phyloP scores from a whole-genome alignment of 495 filamentous ascomycete species.

The Lasiosphaeria ovina region DNA sequence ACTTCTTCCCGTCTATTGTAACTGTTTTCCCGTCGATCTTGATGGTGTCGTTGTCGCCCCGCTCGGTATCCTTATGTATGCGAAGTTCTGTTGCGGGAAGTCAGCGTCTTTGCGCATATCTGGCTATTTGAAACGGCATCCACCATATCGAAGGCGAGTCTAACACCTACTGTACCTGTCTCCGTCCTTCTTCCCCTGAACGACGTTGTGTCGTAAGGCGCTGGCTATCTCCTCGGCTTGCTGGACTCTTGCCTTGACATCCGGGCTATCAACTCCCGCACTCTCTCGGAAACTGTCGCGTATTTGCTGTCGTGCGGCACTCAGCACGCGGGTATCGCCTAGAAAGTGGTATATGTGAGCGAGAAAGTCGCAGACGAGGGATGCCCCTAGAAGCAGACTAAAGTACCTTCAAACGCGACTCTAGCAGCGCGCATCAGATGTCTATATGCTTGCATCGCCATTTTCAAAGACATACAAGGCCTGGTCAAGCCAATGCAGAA shows the following conservation, averaged over 20 bases:
- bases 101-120: slow-evolving; percentile 7
- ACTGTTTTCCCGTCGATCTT: slow-evolving; percentile 53
- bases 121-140: neutral
- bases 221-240: slow-evolving; percentile 81
- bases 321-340: slow-evolving; percentile 68
- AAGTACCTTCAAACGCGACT: slow-evolving; percentile 76
- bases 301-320: slow-evolving; percentile 66
- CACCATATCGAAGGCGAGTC: neutral
- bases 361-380: neutral
- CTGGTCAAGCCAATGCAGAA: neutral
- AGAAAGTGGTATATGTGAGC: slow-evolving; percentile 12
- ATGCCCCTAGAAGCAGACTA: neutral
- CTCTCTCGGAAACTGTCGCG: slow-evolving; percentile 69
- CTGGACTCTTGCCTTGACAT: slow-evolving; percentile 53
- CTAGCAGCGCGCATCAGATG: slow-evolving; percentile 77
- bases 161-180: slow-evolving; percentile 63
- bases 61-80: slow-evolving; percentile 88
- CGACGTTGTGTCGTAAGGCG: slow-evolving; percentile 79
- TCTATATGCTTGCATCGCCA: slow-evolving; percentile 75
- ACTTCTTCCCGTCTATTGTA: slow-evolving; percentile 47
- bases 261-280: slow-evolving; percentile 52
- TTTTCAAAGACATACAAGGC: slow-evolving; percentile 3
- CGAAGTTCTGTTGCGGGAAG: slow-evolving; percentile 58
- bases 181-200: slow-evolving; percentile 71
- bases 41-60: slow-evolving; percentile 87